phyloP scores from a whole-genome alignment of 2,329 filamentous ascomycete species.

The Fusarium sp. region DNA sequence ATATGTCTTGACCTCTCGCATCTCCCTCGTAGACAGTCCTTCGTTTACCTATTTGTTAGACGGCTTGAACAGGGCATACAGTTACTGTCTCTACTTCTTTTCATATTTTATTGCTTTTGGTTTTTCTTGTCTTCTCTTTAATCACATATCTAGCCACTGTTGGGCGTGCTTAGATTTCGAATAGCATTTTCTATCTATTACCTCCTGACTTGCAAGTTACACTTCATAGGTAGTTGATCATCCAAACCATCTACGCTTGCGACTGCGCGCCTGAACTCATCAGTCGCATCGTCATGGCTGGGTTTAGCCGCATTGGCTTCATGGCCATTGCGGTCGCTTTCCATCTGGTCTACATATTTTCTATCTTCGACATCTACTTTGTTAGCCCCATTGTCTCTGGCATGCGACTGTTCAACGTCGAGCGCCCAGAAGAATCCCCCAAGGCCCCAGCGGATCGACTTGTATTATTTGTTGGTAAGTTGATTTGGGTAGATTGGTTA shows the following conservation, averaged over 20 bases:
- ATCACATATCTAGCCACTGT: slow-evolving; percentile 25
- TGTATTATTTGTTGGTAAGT: slow-evolving; percentile 88
- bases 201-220: slow-evolving; percentile 44
- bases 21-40: slow-evolving; percentile 14
- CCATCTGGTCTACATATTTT: slow-evolving; percentile 92
- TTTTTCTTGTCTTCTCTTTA: slow-evolving; percentile 3
- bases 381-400: slow-evolving; percentile 97
- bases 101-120: neutral
- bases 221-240: slow-evolving; percentile 11
- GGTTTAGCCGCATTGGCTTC: slow-evolving; percentile 79
- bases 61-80: slow-evolving; percentile 4
- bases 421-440: slow-evolving; percentile 64
- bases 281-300: slow-evolving; percentile 61
- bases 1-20: slow-evolving; percentile 29
- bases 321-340: slow-evolving; percentile 90
- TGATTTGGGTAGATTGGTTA: neutral
- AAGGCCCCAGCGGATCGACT: slow-evolving; percentile 89
- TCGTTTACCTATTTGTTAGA: slow-evolving; percentile 16
- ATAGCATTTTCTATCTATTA: slow-evolving; percentile 11
- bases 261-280: neutral
- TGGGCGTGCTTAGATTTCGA: slow-evolving; percentile 8
- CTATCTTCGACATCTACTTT: slow-evolving; percentile 99
- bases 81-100: neutral
- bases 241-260: slow-evolving; percentile 5
- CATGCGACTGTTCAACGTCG: slow-evolving; percentile 85